A percentile compares a stretch with the other conserved stretches of the same genome.
Evolutionary conservation across 1,139 yeast species (phyloP).

Genomic region (Nakaseomyces kungkrabaensis): DNA sequence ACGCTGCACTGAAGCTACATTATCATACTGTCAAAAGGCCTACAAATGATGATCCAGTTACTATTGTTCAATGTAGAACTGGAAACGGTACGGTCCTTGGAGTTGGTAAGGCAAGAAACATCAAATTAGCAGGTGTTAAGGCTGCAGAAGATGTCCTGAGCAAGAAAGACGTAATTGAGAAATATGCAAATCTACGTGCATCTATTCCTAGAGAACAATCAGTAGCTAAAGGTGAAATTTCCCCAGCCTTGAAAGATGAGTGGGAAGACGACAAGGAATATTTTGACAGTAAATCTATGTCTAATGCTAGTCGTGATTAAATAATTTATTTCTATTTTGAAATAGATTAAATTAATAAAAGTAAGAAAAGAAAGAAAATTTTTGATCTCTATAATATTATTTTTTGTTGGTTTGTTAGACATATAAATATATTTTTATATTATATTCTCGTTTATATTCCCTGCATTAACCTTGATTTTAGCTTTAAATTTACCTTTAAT

Average conservation of each 20-base stretch:
- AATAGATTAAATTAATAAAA: neutral
- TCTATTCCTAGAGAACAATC: conserved; percentile 49
- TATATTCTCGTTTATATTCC: neutral
- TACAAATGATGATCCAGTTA: conserved; percentile 38
- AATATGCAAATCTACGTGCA: conserved; percentile 50
- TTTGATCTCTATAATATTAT: neutral
- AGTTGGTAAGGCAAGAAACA: conserved; percentile 48
- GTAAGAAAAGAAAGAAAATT: neutral
- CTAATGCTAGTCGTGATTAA: neutral
- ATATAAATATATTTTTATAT: conserved; percentile 1
- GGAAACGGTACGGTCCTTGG: conserved; percentile 56
- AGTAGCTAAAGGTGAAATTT: conserved; percentile 13
- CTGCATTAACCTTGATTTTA: conserved; percentile 6
- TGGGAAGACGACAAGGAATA: neutral
- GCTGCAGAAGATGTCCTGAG: conserved; percentile 65
- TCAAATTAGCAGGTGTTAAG: conserved; percentile 56
- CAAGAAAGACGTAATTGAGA: conserved; percentile 52
- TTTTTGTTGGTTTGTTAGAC: neutral
- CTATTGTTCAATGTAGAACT: conserved; percentile 58
- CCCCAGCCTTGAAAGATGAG: neutral
- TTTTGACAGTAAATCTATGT: neutral
- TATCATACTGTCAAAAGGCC: conserved; percentile 53
- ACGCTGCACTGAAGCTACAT: conserved; percentile 55
- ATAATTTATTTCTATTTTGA: neutral
- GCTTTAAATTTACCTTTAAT: conserved; percentile 13